Conservation (phyloP, 306 rosid genomes). For the Carpinus fangiana region DNA sequence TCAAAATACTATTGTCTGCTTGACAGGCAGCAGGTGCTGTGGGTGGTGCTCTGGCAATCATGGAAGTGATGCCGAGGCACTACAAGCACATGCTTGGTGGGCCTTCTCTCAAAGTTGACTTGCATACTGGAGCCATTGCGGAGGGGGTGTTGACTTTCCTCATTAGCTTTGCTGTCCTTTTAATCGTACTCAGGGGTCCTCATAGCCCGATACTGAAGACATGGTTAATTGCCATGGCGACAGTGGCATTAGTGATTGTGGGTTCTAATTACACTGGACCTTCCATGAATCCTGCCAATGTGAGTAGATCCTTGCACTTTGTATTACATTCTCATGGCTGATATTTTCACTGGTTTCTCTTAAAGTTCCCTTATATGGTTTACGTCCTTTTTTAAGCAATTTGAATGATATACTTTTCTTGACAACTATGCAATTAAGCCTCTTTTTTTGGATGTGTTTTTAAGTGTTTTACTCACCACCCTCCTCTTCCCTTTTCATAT, state of each 20-base stretch:
- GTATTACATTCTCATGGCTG: background rate
- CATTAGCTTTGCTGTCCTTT: conserved; percentile 66
- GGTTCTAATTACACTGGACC: conserved; percentile 84
- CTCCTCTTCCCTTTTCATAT: background rate
- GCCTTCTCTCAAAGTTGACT: conserved; percentile 81
- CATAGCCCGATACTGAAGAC: conserved; percentile 51
- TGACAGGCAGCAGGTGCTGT: conserved; percentile 81
- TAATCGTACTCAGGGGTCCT: conserved; percentile 75
- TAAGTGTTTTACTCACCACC: background rate
- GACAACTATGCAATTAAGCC: background rate
- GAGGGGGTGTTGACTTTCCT: conserved; percentile 81
- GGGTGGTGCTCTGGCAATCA: conserved; percentile 75
- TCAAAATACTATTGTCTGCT: background rate
- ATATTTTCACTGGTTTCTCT: background rate
- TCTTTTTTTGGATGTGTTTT: background rate
- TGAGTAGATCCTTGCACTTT: conserved; percentile 37
- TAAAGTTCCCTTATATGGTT: background rate
- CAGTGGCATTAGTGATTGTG: conserved; percentile 51
- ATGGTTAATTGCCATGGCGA: conserved; percentile 59
- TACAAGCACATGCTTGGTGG: conserved; percentile 82
- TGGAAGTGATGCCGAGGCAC: conserved; percentile 59
- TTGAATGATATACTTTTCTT: background rate
- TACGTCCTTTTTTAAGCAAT: background rate
- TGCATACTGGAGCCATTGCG: conserved; percentile 77
- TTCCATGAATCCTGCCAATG: conserved; percentile 92